Conservation (phyloP, 805 yeast genomes). For the Zygosaccharomyces siamensis region DNA sequence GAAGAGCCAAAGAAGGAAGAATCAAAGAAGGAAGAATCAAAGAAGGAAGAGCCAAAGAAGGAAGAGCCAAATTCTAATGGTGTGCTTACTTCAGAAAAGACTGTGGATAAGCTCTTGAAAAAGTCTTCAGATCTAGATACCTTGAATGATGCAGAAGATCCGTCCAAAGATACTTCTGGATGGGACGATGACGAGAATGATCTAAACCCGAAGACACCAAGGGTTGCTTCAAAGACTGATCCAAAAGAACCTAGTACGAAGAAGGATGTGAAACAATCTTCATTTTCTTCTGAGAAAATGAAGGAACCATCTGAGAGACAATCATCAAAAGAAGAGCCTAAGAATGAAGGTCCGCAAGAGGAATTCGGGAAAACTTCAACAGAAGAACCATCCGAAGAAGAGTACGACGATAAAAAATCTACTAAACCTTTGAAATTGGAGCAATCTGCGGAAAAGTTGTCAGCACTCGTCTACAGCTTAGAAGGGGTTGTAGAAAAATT, state of each 20-base stretch:
- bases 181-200: constrained; percentile 35
- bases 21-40: not conserved
- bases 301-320: too few relatives aligned
- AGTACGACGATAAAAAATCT: constrained; percentile 10
- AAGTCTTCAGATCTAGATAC: constrained; percentile 31
- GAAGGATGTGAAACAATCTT: not conserved
- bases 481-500: constrained; percentile 53
- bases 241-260: constrained; percentile 6
- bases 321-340: not conserved
- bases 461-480: constrained; percentile 50
- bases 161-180: constrained; percentile 30
- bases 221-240: not conserved
- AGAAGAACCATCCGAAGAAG: constrained; percentile 3
- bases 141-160: constrained; percentile 34
- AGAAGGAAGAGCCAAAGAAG: constrained; percentile 9
- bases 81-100: constrained; percentile 21
- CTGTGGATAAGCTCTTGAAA: constrained; percentile 29
- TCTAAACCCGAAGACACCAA: constrained; percentile 10
- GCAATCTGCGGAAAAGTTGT: constrained; percentile 64
- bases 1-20: constrained; percentile 21
- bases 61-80: not conserved
- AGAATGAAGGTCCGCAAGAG: not conserved
- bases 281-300: too few relatives aligned
- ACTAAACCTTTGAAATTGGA: constrained; percentile 53
- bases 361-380: not conserved